A percentile compares a stretch with the other conserved stretches of the same genome.
These are phyloP conservation scores for Skeletonema marinoi DNA, from an alignment of 108 stramenopile genomes.

Conservation along the genomic window DNA sequence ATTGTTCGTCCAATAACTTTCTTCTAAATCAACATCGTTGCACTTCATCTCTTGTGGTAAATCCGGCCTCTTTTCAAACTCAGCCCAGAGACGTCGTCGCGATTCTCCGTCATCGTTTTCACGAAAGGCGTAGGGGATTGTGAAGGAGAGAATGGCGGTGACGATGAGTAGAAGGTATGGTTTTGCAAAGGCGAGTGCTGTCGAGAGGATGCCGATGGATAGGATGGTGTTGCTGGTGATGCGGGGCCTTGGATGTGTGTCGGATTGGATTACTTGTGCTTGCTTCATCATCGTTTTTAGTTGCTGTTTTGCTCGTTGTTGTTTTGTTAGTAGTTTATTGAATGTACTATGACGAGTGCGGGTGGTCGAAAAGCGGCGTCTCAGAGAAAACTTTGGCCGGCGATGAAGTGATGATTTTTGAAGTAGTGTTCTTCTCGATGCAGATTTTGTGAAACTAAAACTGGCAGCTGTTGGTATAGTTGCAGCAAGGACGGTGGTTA, in stretches of 20 bases:
- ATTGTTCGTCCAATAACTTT: conserved; percentile 54
- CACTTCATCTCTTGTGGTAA: conserved; percentile 47
- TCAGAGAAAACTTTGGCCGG: too few relatives aligned
- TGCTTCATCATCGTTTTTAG: background rate
- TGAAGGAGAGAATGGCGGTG: background rate
- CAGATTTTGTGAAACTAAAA: too few relatives aligned
- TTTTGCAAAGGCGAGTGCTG: conserved; percentile 4
- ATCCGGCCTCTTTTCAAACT: conserved; percentile 51
- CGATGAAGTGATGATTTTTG: too few relatives aligned
- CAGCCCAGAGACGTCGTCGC: conserved; percentile 51
- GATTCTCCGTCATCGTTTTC: conserved; percentile 58
- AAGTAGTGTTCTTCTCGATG: too few relatives aligned
- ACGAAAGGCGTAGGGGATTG: conserved; percentile 55
- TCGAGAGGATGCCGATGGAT: conserved; percentile 13
- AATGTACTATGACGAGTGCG: too few relatives aligned
- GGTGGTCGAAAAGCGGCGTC: too few relatives aligned
- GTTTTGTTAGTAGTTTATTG: too few relatives aligned
- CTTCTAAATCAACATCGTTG: conserved; percentile 45
- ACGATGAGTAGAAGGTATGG: conserved; percentile 19
- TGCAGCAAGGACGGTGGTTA: too few relatives aligned
- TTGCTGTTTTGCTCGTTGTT: too few relatives aligned
- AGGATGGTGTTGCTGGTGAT: conserved; percentile 7
- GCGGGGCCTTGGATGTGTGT: background rate
- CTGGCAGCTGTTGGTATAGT: too few relatives aligned
- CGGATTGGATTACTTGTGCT: background rate